Evolutionary conservation across 179 eudicot genomes (phyloP).

Genomic region (Pouteria campechiana): DNA sequence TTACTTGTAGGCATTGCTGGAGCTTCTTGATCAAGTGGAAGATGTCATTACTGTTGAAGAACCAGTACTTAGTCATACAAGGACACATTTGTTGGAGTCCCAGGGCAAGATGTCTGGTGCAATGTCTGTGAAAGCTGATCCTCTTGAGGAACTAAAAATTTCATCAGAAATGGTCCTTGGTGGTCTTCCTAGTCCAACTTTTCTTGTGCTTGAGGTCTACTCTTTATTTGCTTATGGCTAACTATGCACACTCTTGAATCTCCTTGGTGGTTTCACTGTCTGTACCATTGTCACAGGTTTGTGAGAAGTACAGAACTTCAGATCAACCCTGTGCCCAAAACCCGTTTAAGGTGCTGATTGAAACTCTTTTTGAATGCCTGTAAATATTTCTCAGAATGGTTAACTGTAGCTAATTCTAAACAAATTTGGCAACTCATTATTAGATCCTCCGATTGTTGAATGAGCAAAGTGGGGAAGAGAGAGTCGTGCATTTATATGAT

Average conservation of each 20-base stretch:
- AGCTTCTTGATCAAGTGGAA: slow-evolving; percentile 85
- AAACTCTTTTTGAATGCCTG: too few species aligned
- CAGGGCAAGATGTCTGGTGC: slow-evolving; percentile 15
- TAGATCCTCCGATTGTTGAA: slow-evolving; percentile 81
- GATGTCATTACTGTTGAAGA: slow-evolving; percentile 60
- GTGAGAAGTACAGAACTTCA: slow-evolving; percentile 45
- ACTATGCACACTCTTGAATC: background rate
- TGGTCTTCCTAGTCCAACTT: slow-evolving; percentile 29
- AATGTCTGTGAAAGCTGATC: slow-evolving; percentile 3
- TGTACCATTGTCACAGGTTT: slow-evolving; percentile 39
- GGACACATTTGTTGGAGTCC: slow-evolving; percentile 6
- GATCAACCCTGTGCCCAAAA: slow-evolving; percentile 38
- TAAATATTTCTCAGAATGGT: background rate
- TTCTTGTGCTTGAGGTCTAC: slow-evolving; percentile 88
- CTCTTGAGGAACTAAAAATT: slow-evolving; percentile 9
- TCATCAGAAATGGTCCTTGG: slow-evolving; percentile 11
- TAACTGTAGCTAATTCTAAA: background rate
- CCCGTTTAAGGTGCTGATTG: slow-evolving; percentile 74
- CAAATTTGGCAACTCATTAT: slow-evolving; percentile 1
- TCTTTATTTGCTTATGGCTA: background rate
- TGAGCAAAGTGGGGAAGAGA: slow-evolving; percentile 80
- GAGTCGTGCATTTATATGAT: slow-evolving; percentile 63
- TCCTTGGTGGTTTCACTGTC: background rate
- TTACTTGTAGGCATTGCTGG: slow-evolving; percentile 74
- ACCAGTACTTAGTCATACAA: slow-evolving; percentile 10